Evolutionary conservation across 768 basidiomycete species (phyloP).

Genomic region (Termitomyces eurrhizus): DNA sequence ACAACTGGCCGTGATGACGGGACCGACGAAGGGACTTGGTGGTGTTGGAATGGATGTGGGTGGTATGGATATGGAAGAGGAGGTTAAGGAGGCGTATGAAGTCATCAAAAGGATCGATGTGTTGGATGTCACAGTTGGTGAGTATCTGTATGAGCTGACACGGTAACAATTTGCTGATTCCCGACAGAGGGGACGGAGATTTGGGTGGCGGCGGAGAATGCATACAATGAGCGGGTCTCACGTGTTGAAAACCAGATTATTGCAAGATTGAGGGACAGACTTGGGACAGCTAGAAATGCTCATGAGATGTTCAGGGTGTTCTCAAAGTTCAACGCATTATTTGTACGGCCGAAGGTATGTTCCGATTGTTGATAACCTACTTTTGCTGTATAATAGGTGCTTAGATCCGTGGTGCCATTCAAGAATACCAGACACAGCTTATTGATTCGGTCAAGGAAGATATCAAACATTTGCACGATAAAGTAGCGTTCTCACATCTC

Average conservation of each 20-base stretch:
- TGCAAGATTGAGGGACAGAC: conserved; percentile 81
- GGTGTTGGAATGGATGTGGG: conserved; percentile 72
- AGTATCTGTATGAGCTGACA: conserved; percentile 22
- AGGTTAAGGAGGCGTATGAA: conserved; percentile 95
- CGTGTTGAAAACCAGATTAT: conserved; percentile 99
- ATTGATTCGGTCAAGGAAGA: conserved; percentile 99
- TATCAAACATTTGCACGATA: conserved; percentile 92
- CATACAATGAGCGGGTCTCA: conserved; percentile 96
- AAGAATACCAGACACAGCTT: conserved; percentile 98
- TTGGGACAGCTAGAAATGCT: conserved; percentile 94
- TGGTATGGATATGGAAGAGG: conserved; percentile 97
- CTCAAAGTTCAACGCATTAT: conserved; percentile 95
- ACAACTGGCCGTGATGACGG: conserved; percentile 96
- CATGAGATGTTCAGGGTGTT: conserved; percentile 99
- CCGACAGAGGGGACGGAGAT: conserved; percentile 89
- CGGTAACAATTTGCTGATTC: neutral
- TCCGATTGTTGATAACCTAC: neutral
- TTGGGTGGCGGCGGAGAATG: conserved; percentile 95
- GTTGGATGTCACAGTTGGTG: conserved; percentile 88
- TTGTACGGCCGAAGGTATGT: conserved; percentile 89
- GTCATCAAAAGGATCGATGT: conserved; percentile 97
- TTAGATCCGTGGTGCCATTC: conserved; percentile 95
- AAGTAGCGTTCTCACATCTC: conserved; percentile 39
- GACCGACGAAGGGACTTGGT: conserved; percentile 83
- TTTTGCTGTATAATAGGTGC: neutral